A percentile compares a stretch with the other conserved stretches of the same genome.
Conservation (phyloP, 2,329 filamentous ascomycete genomes). For the Talaromyces piceae region DNA sequence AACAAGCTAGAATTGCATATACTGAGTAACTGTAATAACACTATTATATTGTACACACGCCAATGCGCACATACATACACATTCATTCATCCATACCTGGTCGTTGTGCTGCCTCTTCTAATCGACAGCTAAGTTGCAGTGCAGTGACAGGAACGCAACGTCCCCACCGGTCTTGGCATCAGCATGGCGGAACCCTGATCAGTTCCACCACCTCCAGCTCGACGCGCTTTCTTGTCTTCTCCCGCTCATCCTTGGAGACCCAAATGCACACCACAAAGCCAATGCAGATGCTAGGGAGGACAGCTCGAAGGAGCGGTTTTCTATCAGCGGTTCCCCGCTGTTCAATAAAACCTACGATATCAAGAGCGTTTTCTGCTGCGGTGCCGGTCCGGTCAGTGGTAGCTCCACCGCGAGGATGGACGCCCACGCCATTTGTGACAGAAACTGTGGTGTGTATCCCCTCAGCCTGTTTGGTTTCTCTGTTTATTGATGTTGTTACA, state of each 20-base stretch:
- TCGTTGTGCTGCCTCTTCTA: no score
- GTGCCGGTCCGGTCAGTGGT: constrained; percentile 1
- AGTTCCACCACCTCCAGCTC: neutral
- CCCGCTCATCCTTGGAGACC: neutral
- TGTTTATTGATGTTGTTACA: constrained; percentile 26
- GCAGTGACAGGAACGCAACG: no score
- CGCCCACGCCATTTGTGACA: constrained; percentile 48
- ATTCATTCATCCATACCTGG: neutral
- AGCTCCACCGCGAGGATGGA: constrained; percentile 36
- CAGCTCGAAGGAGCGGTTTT: neutral
- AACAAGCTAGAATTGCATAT: no score
- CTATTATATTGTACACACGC: neutral
- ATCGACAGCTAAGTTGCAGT: neutral
- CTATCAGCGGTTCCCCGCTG: neutral
- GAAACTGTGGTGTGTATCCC: constrained; percentile 46
- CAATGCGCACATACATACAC: neutral
- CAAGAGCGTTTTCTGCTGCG: constrained; percentile 4
- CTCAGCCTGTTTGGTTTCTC: neutral
- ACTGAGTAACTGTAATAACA: neutral
- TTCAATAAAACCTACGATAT: neutral
- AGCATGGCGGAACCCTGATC: neutral
- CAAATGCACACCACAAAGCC: constrained; percentile 1
- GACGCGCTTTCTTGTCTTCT: neutral
- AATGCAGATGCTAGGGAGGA: neutral
- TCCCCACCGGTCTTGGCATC: neutral